Evolutionary conservation across 768 basidiomycete species (phyloP), one percentile per base, ranked within the genome.

Genomic region (Kwoniella newhampshirensis): DNA sequence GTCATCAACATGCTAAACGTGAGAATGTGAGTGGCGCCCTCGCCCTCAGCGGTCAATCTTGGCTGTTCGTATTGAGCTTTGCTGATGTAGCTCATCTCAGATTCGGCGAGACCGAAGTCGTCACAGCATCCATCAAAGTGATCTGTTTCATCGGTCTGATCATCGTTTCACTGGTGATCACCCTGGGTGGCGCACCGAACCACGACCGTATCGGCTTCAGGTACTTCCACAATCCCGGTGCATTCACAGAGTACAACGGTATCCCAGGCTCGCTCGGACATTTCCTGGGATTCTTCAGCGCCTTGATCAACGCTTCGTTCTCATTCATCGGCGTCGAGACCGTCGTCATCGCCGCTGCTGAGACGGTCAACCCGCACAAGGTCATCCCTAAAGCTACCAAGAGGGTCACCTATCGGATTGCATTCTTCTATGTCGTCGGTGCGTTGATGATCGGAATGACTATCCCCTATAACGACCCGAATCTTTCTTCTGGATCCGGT

Each of bases 401-500:
- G 59, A 62, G 63, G 55, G 70, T 67, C 20, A 70, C 67, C 64
- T 66, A 54, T 77, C 85, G 91, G 60, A 86, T 94, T 64, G 60
- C 87, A 7, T 61, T 89, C 26, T 90, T 90, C 81, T 90, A 89
- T 83, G 81, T 88, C 59, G 78, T 87, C 45, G 87, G 86, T 28
- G 80, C 88, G 55, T 69, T 88, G 54, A 82, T 68, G 35, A 53
- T 68, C 36, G 88, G 88, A 57, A 84, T 91, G 85, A 80, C 90
- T 37, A 87, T 92, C 41, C 83, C 87, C 1, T 87, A 81, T 62
- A 78, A 85, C 66, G 65, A 55, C 21, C n/a, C 28, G 8, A 39
- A 40, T n/a, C 36, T 55, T 5, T 32, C 36, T 20, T 25, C 23
- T 4, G 30, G 30, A 8, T 46, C 54, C 1, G 67, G 70, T 12